phyloP scores from a whole-genome alignment of 2,329 filamentous ascomycete genomes.

The Cercospora janseana region DNA sequence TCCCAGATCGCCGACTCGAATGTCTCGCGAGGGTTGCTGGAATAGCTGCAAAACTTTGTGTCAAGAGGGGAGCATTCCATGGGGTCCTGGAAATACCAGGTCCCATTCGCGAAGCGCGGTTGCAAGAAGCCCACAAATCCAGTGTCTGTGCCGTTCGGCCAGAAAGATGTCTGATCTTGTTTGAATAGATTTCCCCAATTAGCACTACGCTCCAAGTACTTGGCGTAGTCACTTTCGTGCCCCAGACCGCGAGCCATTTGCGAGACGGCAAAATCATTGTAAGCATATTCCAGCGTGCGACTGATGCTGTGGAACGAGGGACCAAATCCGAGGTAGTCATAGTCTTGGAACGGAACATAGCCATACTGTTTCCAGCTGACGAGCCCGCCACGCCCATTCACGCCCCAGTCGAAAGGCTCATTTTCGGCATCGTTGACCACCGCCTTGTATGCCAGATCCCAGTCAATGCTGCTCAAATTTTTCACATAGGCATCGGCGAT shows the following conservation, averaged over 20 bases:
- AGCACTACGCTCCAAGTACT: slow-evolving; percentile 61
- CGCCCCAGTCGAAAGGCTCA: slow-evolving; percentile 66
- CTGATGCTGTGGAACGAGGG: slow-evolving; percentile 66
- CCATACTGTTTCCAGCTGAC: slow-evolving; percentile 67
- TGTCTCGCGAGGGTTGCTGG: slow-evolving; percentile 58
- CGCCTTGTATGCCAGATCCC: slow-evolving; percentile 66
- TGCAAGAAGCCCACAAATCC: slow-evolving; percentile 69
- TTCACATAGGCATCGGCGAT: slow-evolving; percentile 68
- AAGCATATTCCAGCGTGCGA: slow-evolving; percentile 69
- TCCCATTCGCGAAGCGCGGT: slow-evolving; percentile 63
- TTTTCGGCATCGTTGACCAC: slow-evolving; percentile 70
- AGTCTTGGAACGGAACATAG: slow-evolving; percentile 53
- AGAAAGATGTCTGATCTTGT: slow-evolving; percentile 52
- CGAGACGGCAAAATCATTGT: slow-evolving; percentile 67
- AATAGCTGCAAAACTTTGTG: slow-evolving; percentile 48
- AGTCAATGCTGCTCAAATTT: slow-evolving; percentile 59
- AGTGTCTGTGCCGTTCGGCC: slow-evolving; percentile 54
- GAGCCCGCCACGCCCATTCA: slow-evolving; percentile 67
- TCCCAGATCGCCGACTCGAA: slow-evolving; percentile 71
- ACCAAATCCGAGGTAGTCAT: slow-evolving; percentile 63
- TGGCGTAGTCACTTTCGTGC: slow-evolving; percentile 51
- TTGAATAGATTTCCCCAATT: slow-evolving; percentile 76
- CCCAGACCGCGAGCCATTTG: slow-evolving; percentile 62
- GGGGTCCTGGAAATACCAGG: slow-evolving; percentile 67
- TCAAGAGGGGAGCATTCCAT: slow-evolving; percentile 52